Base-by-base conservation (phyloP, 257 asterid species). In the Mitragyna speciosa region DNA sequence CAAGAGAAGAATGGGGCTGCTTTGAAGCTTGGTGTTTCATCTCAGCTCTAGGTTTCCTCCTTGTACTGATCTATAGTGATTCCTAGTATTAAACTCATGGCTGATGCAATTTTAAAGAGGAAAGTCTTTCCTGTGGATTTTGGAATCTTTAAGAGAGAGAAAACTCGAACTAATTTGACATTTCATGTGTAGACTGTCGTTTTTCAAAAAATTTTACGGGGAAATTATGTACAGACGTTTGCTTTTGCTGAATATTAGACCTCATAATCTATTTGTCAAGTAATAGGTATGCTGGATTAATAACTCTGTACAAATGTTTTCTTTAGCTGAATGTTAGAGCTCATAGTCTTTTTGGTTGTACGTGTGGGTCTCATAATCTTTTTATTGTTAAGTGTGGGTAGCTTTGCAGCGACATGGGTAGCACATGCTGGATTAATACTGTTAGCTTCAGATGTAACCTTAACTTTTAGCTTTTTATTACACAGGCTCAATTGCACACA, bases 1-100 rank as follows among this genome's bases (percentile, higher is more conserved):
- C 80, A 95, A 93, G 91, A 87, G 99, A 71, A 81, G 99, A 77
- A 91, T 97, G 86, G 99, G 98, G 19, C 88, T 95, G 84, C 95
- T 95, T 24, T 95, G 91, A 90, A 39, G 68, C 76, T 48, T 51
- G 69, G 49, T 73, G 58, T 49, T 67, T 63, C 66, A 49, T 48
- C 76, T 15, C 10, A 19, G 31, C 48, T 20, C 2, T 24, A 70
- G 74, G 16, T 24, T 41, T 41, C 74, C 15, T 24, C 24, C 2
- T 76, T 66, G 19, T 24, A 24, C 0, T 51, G 28, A 64, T 66
- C 16, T 63, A 10, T 49, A 3, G 51, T 65, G 67, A 14, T 30
- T 1, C 48, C 14, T 41, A n/a, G 12, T 26, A 14, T 36, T n/a
- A 47, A 56, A 39, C 31, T 15, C 5, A 24, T 75, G 31, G 36